Evolutionary conservation across 2,329 filamentous ascomycete species (phyloP).

Genomic region (Aspergillus quadrilineatus): DNA sequence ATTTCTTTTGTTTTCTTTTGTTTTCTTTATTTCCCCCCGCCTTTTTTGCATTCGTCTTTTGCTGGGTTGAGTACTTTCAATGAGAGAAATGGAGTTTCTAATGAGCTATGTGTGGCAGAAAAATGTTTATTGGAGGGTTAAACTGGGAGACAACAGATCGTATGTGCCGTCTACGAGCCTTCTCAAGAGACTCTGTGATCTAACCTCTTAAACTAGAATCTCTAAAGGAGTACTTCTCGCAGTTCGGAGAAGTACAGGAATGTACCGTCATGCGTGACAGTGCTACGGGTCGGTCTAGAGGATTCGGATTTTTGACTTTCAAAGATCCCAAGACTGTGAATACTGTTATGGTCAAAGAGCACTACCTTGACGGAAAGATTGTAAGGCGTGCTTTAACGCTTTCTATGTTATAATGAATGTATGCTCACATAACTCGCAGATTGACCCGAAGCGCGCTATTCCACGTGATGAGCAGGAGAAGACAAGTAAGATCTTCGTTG

Average conservation of each 20-base stretch:
- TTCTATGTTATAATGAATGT: not conserved
- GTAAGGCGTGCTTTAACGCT: slow-evolving; percentile 55
- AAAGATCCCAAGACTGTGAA: slow-evolving; percentile 97
- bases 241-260: slow-evolving; percentile 95
- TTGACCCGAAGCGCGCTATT: slow-evolving; percentile 96
- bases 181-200: slow-evolving; percentile 12
- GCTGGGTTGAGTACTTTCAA: not conserved
- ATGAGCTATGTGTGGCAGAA: slow-evolving; percentile 58
- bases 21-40: too few relatives aligned
- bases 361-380: slow-evolving; percentile 96
- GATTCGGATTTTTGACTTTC: slow-evolving; percentile 97
- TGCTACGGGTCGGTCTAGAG: slow-evolving; percentile 85
- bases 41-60: not conserved
- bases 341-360: slow-evolving; percentile 99
- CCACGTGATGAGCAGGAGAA: slow-evolving; percentile 97
- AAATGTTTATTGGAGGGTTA: slow-evolving; percentile 98
- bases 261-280: slow-evolving; percentile 99
- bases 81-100: slow-evolving; percentile 25
- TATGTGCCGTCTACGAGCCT: slow-evolving; percentile 53
- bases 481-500: slow-evolving; percentile 98
- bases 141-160: slow-evolving; percentile 99
- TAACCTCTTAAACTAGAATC: slow-evolving; percentile 66
- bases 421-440: slow-evolving; percentile 55
- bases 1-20: not conserved
- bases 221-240: slow-evolving; percentile 92